Evolutionary conservation across 805 yeast species (phyloP), one percentile per base, ranked within the genome.

Genomic region (Candida sithepensis): DNA sequence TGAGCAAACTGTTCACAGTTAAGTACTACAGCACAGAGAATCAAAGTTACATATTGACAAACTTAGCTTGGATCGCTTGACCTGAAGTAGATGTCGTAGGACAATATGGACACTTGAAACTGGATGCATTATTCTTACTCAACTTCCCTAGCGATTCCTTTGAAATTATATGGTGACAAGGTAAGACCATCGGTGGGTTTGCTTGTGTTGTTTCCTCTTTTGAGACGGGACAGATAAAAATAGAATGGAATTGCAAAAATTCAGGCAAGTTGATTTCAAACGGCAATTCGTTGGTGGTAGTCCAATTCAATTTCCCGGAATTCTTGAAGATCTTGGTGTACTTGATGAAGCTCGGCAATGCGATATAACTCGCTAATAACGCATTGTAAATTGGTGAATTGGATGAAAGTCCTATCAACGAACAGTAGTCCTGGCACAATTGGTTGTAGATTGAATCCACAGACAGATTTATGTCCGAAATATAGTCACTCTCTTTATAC

Each of bases 101-200:
- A 59, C 90, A 84, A 55, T 84, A 84, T 1, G 89, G 90, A 60
- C 90, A 84, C 59, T 84, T 84, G 66, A 84, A 81, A 30, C 73
- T 70, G n/a, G 68, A 54, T 5, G 48, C 26, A 39, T 60, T 63
- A 36, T 67, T 65, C 52, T 67, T 64, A 36, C 71, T 69, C 51
- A 84, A 61, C 39, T 74, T 74, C 40, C 64, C 66, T 49, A 83
- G 61, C 48, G 83, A 78, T 45, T 76, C 77, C 52, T 72, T 72
- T 0, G 85, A 78, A 2, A 85, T 67, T 7, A 85, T 69, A 63
- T 85, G 92, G 40, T 55, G 55, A 43, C 59, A 55, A 5, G 55
- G 55, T 26, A 55, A 40, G 14, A 55, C 59, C 53, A 75, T 74
- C 3, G 88, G 84, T n/a, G 86, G 87, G 54, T 82, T 81, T 18